phyloP scores from a whole-genome alignment of 495 filamentous ascomycete species.

The Astrothelium macrocarpum region DNA sequence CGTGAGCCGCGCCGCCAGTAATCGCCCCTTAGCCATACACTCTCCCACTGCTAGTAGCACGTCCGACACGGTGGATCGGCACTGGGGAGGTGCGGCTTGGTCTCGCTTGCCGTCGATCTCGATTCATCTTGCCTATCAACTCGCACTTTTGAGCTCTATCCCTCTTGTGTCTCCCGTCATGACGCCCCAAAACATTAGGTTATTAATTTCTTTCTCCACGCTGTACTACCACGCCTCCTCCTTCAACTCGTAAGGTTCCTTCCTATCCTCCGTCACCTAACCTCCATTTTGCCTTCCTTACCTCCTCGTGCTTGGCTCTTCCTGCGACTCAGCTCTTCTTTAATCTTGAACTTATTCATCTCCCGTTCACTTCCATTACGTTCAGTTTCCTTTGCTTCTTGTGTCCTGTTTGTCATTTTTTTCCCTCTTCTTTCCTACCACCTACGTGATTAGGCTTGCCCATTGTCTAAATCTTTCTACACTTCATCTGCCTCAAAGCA shows the following conservation, averaged over 20 bases:
- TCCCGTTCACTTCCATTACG: neutral
- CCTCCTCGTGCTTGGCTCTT: neutral
- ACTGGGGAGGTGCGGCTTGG: neutral
- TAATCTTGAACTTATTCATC: neutral
- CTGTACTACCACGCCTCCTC: neutral
- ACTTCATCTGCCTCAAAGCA: neutral
- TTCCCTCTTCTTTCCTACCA: neutral
- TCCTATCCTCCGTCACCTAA: too few species aligned
- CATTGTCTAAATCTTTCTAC: neutral
- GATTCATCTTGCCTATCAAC: neutral
- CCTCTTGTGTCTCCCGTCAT: neutral
- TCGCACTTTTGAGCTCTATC: neutral
- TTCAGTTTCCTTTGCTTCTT: neutral
- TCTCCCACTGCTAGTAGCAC: neutral
- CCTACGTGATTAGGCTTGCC: neutral
- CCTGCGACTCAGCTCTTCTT: neutral
- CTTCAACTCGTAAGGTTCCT: neutral
- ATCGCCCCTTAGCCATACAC: neutral
- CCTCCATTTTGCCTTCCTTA: neutral
- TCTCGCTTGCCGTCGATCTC: constrained; percentile 3
- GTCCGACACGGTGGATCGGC: neutral
- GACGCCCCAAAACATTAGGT: neutral
- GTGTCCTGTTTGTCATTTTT: neutral
- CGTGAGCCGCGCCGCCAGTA: neutral
- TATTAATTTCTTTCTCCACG: neutral